Conservation (phyloP, 2,329 filamentous ascomycete species). For the Elsinoe perseae region DNA sequence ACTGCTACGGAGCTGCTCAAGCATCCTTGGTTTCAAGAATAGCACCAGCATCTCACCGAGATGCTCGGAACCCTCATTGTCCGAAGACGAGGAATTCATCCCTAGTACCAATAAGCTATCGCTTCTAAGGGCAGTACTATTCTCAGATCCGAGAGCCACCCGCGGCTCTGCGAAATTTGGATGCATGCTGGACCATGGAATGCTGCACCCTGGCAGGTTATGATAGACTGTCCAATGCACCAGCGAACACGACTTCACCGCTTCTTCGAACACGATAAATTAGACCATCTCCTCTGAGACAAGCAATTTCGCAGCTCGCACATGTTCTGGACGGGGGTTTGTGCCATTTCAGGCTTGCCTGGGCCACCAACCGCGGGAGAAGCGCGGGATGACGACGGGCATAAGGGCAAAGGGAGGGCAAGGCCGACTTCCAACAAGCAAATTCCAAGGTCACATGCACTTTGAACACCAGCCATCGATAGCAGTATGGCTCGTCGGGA, state of each 20-base stretch:
- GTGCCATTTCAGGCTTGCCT: not conserved
- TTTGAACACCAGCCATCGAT: not conserved
- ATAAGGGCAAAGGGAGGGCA: not conserved
- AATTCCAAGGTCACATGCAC: not conserved
- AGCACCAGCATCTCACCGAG: not conserved
- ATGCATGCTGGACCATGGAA: not conserved
- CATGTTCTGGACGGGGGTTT: not conserved
- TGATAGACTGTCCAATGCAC: not conserved
- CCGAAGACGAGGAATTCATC: no score
- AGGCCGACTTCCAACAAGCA: not conserved
- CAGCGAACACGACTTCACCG: not conserved
- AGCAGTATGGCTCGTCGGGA: not conserved
- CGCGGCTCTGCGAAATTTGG: not conserved
- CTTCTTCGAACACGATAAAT: not conserved
- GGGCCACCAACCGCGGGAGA: not conserved
- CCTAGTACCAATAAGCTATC: no score
- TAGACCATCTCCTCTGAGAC: not conserved
- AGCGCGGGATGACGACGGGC: constrained; percentile 8
- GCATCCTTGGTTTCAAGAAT: not conserved
- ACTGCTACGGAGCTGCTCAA: not conserved
- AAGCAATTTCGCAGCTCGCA: not conserved
- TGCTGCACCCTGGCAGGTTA: not conserved
- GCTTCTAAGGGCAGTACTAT: not conserved
- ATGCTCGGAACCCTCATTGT: no score
- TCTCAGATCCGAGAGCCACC: not conserved